Conservation (phyloP, 2,329 filamentous ascomycete genomes). For the Podosphaera xanthii region DNA sequence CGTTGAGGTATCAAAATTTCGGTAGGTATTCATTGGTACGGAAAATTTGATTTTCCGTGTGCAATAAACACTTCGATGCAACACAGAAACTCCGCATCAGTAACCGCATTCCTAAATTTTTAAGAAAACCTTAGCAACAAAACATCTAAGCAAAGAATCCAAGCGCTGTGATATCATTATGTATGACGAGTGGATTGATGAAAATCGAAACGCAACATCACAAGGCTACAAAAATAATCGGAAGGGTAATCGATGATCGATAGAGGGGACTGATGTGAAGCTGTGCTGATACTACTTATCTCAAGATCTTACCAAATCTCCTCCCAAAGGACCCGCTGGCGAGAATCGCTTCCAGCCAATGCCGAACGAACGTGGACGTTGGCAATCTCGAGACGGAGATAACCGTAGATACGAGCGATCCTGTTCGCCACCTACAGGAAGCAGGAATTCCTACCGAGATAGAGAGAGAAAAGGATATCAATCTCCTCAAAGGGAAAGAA, state of each 20-base stretch:
- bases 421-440: slow-evolving; percentile 16
- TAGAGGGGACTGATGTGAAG: slow-evolving; percentile 9
- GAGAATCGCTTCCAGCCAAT: slow-evolving; percentile 6
- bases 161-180: slow-evolving; percentile 13
- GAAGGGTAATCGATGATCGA: slow-evolving; percentile 18
- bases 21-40: background rate
- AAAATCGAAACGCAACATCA: slow-evolving; percentile 7
- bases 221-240: slow-evolving; percentile 14
- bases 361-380: slow-evolving; percentile 9
- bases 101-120: background rate
- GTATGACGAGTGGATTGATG: slow-evolving; percentile 21
- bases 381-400: slow-evolving; percentile 14
- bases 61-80: too few relatives aligned
- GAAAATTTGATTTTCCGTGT: too few relatives aligned
- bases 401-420: slow-evolving; percentile 19
- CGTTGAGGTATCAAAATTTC: too few relatives aligned
- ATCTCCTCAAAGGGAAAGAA: slow-evolving; percentile 13
- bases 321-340: slow-evolving; percentile 10
- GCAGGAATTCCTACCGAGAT: slow-evolving; percentile 15
- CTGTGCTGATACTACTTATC: slow-evolving; percentile 16
- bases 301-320: slow-evolving; percentile 16
- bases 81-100: too few relatives aligned
- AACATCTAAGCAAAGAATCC: slow-evolving; percentile 19
- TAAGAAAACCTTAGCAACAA: slow-evolving; percentile 40
- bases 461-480: slow-evolving; percentile 16